A percentile compares a stretch with the other conserved stretches of the same genome.
Conservation (phyloP, 2,329 filamentous ascomycete genomes). For the Nothophaeocryptopus gaeumannii region DNA sequence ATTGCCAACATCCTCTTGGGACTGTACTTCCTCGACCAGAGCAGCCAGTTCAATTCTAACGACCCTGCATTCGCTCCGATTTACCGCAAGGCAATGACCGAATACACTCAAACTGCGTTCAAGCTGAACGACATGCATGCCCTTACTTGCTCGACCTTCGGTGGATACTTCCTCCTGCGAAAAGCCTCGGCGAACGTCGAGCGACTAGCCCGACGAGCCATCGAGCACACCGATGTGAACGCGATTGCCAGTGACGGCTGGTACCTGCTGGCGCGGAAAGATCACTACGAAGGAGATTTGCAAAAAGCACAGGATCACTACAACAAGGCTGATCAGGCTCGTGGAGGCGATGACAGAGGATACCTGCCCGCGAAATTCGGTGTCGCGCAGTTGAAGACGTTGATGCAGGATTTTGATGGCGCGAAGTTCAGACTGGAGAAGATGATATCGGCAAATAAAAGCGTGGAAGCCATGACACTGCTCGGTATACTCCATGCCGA, state of each 20-base stretch:
- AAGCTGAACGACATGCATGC: conserved; percentile 90
- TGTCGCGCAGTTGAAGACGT: conserved; percentile 79
- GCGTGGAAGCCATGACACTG: conserved; percentile 84
- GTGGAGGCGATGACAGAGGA: conserved; percentile 85
- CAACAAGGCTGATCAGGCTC: conserved; percentile 81
- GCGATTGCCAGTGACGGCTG: conserved; percentile 95
- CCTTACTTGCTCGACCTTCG: conserved; percentile 85
- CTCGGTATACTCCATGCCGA: conserved; percentile 91
- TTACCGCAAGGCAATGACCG: conserved; percentile 91
- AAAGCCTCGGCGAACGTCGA: conserved; percentile 81
- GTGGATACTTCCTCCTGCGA: conserved; percentile 80
- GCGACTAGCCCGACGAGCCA: conserved; percentile 83
- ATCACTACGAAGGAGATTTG: conserved; percentile 76
- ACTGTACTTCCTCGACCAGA: conserved; percentile 83
- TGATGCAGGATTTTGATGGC: conserved; percentile 80
- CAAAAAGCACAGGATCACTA: conserved; percentile 82
- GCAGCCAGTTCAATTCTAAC: conserved; percentile 75
- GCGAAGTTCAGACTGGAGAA: conserved; percentile 93
- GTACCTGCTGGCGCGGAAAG: conserved; percentile 89
- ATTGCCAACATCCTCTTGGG: conserved; percentile 86
- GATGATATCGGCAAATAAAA: conserved; percentile 66
- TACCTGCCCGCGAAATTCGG: conserved; percentile 95
- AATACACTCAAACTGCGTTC: conserved; percentile 90
- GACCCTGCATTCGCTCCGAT: conserved; percentile 79
- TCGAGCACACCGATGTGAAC: conserved; percentile 93